phyloP scores from a whole-genome alignment of 371 early-diverging fungal genomes.

The Mucor saturninus region DNA sequence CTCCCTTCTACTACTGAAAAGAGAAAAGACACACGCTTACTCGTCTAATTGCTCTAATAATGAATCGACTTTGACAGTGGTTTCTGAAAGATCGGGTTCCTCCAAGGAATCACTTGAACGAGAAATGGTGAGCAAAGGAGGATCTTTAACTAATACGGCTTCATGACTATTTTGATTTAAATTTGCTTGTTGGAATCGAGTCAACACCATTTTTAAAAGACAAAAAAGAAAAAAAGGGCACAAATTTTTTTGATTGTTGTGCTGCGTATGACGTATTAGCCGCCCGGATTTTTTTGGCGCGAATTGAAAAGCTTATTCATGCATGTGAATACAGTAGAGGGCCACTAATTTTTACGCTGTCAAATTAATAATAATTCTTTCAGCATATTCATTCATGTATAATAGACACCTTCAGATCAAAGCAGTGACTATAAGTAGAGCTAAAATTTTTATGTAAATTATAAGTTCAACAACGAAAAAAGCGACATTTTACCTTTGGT shows the following conservation, averaged over 20 bases:
- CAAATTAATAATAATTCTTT: too few relatives aligned
- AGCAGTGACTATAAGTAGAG: too few relatives aligned
- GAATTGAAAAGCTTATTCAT: too few relatives aligned
- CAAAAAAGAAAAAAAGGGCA: conserved; percentile 4
- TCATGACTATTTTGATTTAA: conserved; percentile 25
- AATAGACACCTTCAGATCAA: too few relatives aligned
- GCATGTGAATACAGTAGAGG: too few relatives aligned
- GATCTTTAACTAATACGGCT: conserved; percentile 29
- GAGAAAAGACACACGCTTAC: conserved; percentile 18
- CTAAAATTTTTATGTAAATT: too few relatives aligned
- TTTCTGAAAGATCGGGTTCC: conserved; percentile 18
- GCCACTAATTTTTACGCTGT: too few relatives aligned
- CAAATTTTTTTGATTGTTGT: neutral
- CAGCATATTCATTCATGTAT: too few relatives aligned
- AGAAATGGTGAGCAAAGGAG: conserved; percentile 37
- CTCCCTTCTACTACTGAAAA: neutral
- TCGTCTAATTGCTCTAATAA: conserved; percentile 50
- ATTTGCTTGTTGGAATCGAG: conserved; percentile 38
- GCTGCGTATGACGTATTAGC: neutral
- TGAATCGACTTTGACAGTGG: conserved; percentile 35
- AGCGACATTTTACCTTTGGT: too few relatives aligned
- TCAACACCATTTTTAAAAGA: conserved; percentile 32
- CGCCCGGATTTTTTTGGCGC: too few relatives aligned
- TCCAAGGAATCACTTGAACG: conserved; percentile 34
- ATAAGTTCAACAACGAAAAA: too few relatives aligned